Percentiles rank a stretch among this genome's conserved stretches.
Evolutionary conservation across 345 rosid genomes (phyloP).

Genomic region (Pugionium dolabratum): DNA sequence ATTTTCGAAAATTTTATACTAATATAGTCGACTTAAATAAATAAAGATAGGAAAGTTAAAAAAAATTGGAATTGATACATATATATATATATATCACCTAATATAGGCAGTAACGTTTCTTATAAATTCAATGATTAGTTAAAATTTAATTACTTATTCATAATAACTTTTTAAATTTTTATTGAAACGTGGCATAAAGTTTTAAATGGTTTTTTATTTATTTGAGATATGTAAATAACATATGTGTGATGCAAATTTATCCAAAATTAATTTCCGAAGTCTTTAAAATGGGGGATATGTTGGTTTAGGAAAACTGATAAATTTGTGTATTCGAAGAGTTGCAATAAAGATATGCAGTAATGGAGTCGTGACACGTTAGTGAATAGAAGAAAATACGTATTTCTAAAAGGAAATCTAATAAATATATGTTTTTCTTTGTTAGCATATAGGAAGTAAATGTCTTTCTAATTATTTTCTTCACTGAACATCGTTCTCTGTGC

Average conservation of each 20-base stretch:
- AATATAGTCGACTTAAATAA: too few relatives aligned
- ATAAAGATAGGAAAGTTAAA: too few relatives aligned
- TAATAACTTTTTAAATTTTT: too few relatives aligned
- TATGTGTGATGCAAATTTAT: not conserved
- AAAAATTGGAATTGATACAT: too few relatives aligned
- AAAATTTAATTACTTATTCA: too few relatives aligned
- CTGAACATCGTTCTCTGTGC: not conserved
- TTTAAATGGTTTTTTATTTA: too few relatives aligned
- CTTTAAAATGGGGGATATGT: conserved; percentile 7
- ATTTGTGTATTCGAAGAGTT: conserved; percentile 1
- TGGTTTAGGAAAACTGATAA: not conserved
- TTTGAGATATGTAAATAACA: not conserved
- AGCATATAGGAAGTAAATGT: conserved; percentile 14
- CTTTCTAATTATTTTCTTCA: conserved; percentile 6
- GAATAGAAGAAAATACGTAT: not conserved
- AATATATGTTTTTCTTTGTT: not conserved
- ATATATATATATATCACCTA: too few relatives aligned
- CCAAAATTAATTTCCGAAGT: not conserved
- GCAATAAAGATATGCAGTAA: conserved; percentile 30
- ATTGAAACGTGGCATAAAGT: too few relatives aligned
- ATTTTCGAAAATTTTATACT: too few relatives aligned
- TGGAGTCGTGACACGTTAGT: conserved; percentile 19
- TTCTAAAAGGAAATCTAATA: not conserved
- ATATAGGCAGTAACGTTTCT: too few relatives aligned
- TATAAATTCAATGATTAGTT: too few relatives aligned